Evolutionary conservation across 345 rosid genomes (phyloP).

Genomic region (Populus simonii): DNA sequence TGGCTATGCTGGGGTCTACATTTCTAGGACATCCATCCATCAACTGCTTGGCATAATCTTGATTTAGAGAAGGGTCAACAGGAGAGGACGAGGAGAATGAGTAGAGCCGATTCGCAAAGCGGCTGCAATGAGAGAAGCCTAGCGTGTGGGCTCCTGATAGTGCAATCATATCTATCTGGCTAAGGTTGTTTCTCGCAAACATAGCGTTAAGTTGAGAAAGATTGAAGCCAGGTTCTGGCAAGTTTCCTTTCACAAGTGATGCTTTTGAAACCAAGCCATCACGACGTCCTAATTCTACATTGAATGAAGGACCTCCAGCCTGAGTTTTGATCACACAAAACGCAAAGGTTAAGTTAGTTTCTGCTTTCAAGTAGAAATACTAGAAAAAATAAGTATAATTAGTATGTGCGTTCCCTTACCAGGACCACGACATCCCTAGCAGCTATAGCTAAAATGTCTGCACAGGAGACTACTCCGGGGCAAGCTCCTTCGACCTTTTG

Average conservation of each 20-base stretch:
- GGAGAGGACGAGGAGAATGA: conserved; percentile 49
- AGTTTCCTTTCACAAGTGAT: conserved; percentile 59
- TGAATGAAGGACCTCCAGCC: conserved; percentile 77
- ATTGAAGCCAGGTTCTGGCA: conserved; percentile 62
- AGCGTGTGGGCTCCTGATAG: conserved; percentile 90
- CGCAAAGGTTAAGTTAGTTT: neutral
- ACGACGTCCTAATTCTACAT: conserved; percentile 75
- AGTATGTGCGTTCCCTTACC: conserved; percentile 37
- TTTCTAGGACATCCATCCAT: conserved; percentile 48
- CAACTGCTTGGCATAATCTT: conserved; percentile 52
- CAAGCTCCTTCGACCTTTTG: conserved; percentile 62
- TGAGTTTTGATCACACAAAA: conserved; percentile 12
- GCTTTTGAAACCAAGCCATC: conserved; percentile 66
- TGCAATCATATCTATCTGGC: conserved; percentile 71
- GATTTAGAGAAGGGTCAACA: conserved; percentile 63
- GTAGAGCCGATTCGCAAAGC: conserved; percentile 63
- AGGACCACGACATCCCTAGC: conserved; percentile 76
- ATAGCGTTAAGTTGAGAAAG: conserved; percentile 43
- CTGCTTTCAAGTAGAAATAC: neutral
- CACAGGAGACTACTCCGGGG: conserved; percentile 77
- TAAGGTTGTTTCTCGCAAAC: conserved; percentile 44
- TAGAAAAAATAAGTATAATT: neutral
- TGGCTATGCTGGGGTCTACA: conserved; percentile 50
- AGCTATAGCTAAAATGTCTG: conserved; percentile 74
- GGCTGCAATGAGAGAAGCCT: conserved; percentile 80